Conservation (phyloP, 106 monocot genomes). For the Hemerocallis citrina region DNA sequence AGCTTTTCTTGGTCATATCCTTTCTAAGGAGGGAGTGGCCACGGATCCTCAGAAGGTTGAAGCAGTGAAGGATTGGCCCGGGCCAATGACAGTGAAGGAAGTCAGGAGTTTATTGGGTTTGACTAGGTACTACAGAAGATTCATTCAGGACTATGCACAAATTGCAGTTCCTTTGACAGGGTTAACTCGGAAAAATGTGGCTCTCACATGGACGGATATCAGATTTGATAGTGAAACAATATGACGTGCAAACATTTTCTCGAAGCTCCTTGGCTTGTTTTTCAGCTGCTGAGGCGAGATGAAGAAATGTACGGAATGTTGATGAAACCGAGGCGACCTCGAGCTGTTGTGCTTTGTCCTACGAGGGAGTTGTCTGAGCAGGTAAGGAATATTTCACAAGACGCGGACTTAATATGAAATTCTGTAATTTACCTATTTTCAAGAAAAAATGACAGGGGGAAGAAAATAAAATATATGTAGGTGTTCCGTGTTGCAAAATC, state of each 20-base stretch:
- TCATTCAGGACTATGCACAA: too few relatives aligned
- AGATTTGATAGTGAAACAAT: too few relatives aligned
- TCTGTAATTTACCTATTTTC: not conserved
- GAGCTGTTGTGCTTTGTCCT: conserved; percentile 92
- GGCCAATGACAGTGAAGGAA: too few relatives aligned
- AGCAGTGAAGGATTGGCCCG: too few relatives aligned
- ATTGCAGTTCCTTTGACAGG: too few relatives aligned
- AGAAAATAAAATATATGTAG: conserved; percentile 36
- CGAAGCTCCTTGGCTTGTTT: not conserved
- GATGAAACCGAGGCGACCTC: conserved; percentile 90
- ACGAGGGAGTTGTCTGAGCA: conserved; percentile 92
- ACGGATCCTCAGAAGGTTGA: too few relatives aligned
- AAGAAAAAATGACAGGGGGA: not conserved
- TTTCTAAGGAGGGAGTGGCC: too few relatives aligned
- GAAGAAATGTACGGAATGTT: conserved; percentile 60
- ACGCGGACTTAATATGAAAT: not conserved
- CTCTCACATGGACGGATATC: too few relatives aligned
- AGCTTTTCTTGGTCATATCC: too few relatives aligned
- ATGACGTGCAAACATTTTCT: not conserved
- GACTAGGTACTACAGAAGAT: too few relatives aligned
- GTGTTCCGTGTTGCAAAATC: conserved; percentile 88
- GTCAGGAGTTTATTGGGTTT: too few relatives aligned
- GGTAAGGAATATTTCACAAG: conserved; percentile 25
- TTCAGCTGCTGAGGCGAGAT: conserved; percentile 67
- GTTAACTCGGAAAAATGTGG: too few relatives aligned